Conservation (phyloP, 805 yeast genomes). For the Cyberlindnera amylophila region DNA sequence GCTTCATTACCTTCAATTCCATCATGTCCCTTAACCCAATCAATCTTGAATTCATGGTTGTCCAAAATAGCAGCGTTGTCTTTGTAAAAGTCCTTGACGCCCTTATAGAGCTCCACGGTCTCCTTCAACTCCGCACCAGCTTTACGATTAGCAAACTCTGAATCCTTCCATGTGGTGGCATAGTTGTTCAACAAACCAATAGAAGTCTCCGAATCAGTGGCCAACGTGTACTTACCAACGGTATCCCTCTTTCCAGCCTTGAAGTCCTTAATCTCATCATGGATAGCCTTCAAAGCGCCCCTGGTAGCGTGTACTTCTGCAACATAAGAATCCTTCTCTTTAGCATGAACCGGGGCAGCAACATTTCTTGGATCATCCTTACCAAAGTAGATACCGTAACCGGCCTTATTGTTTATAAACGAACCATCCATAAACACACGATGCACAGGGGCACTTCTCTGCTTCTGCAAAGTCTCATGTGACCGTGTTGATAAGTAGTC, state of each 20-base stretch:
- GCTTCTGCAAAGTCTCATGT: constrained; percentile 5
- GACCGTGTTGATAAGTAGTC: constrained; percentile 5
- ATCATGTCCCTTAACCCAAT: constrained; percentile 70
- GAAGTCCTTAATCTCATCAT: constrained; percentile 29
- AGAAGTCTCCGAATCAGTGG: constrained; percentile 71
- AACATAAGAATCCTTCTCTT: constrained; percentile 66
- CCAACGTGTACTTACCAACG: constrained; percentile 38
- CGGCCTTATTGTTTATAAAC: constrained; percentile 54
- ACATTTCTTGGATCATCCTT: constrained; percentile 48
- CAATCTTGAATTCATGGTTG: constrained; percentile 40
- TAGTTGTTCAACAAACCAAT: constrained; percentile 54
- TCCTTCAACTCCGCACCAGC: constrained; percentile 31
- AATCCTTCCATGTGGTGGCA: constrained; percentile 50
- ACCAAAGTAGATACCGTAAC: constrained; percentile 77
- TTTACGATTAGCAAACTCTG: constrained; percentile 46
- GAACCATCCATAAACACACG: constrained; percentile 78
- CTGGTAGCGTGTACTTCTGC: constrained; percentile 74
- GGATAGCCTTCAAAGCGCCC: constrained; percentile 47
- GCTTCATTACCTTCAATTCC: constrained; percentile 68
- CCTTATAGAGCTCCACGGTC: constrained; percentile 39
- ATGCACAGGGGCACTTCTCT: constrained; percentile 1
- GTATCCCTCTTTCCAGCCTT: constrained; percentile 14
- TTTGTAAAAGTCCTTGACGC: constrained; percentile 36
- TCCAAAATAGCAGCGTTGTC: constrained; percentile 22
- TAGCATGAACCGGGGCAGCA: constrained; percentile 45